These are phyloP conservation scores for Cucumis sativus DNA, from an alignment of 306 rosid genomes.

Conservation along the genomic window DNA sequence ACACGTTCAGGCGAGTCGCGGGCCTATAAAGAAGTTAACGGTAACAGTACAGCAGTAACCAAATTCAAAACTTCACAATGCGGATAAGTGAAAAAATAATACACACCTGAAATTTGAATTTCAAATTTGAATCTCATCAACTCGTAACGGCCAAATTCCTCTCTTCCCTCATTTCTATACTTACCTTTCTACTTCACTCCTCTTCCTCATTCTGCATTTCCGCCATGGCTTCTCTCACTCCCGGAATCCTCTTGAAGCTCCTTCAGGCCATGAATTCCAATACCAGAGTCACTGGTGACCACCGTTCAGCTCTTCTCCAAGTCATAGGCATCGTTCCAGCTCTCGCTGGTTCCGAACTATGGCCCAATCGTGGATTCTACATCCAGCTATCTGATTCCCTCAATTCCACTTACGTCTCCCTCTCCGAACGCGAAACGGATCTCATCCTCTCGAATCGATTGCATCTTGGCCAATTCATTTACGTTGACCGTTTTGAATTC, in stretches of 20 bases:
- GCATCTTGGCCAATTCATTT: slow-evolving; percentile 74
- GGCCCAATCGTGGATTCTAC: slow-evolving; percentile 79
- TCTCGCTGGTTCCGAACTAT: slow-evolving; percentile 72
- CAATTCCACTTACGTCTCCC: slow-evolving; percentile 83
- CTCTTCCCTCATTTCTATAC: not conserved
- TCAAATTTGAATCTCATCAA: slow-evolving; percentile 1
- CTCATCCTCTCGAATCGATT: slow-evolving; percentile 82
- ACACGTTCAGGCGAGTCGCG: not conserved
- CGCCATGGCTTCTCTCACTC: slow-evolving; percentile 76
- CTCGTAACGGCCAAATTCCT: slow-evolving; percentile 4
- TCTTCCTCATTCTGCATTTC: slow-evolving; percentile 6
- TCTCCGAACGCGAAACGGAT: slow-evolving; percentile 61
- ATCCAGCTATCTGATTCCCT: slow-evolving; percentile 92
- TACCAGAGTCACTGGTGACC: slow-evolving; percentile 91
- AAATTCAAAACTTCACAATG: slow-evolving; percentile 3
- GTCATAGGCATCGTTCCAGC: slow-evolving; percentile 88
- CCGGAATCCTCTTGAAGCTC: slow-evolving; percentile 69
- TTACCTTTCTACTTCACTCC: not conserved
- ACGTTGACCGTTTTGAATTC: slow-evolving; percentile 72
- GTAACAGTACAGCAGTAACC: not conserved
- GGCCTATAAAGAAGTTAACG: not conserved
- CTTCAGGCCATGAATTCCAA: slow-evolving; percentile 74
- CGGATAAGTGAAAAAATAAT: not conserved
- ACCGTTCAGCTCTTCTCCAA: slow-evolving; percentile 90
- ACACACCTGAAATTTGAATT: slow-evolving; percentile 6